phyloP scores from a whole-genome alignment of 75 land plant genomes.

The Pseudotsuga menziesii region DNA sequence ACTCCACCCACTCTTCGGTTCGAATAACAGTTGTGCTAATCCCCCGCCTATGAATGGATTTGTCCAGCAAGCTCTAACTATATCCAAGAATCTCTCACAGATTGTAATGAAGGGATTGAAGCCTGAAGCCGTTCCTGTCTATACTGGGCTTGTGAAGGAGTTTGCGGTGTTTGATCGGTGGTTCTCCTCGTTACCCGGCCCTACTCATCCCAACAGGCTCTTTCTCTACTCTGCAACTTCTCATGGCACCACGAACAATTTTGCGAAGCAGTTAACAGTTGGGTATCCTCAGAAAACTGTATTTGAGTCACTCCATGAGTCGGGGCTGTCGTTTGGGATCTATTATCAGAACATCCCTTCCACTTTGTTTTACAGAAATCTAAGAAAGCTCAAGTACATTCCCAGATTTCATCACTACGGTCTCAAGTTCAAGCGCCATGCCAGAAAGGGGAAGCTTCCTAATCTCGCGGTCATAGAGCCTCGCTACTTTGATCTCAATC shows the following conservation, averaged over 20 bases:
- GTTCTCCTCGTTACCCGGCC: conserved; percentile 86
- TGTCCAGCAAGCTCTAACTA: conserved; percentile 65
- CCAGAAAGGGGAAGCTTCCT: conserved; percentile 53
- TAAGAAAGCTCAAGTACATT: conserved; percentile 54
- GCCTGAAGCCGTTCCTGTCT: conserved; percentile 81
- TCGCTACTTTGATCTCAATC: conserved; percentile 53
- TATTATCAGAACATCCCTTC: conserved; percentile 78
- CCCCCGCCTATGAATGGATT: conserved; percentile 85
- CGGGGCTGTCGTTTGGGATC: conserved; percentile 69
- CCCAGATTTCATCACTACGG: conserved; percentile 40
- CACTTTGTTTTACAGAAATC: conserved; percentile 68
- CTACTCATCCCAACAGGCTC: conserved; percentile 90
- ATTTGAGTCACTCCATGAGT: conserved; percentile 75
- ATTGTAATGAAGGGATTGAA: conserved; percentile 81
- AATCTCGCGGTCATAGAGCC: conserved; percentile 70
- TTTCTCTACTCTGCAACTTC: conserved; percentile 91
- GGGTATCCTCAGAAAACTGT: conserved; percentile 90
- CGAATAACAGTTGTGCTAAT: conserved; percentile 7
- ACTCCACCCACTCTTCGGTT: too few relatives aligned
- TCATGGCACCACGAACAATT: conserved; percentile 58
- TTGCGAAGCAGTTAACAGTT: conserved; percentile 27
- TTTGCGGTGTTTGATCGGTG: conserved; percentile 82
- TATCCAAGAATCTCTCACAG: conserved; percentile 35
- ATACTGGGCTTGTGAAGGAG: conserved; percentile 61
- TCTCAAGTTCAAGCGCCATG: conserved; percentile 41